Evolutionary conservation across 176 grass and related monocot genomes (phyloP).

Genomic region (Stipa capillata): DNA sequence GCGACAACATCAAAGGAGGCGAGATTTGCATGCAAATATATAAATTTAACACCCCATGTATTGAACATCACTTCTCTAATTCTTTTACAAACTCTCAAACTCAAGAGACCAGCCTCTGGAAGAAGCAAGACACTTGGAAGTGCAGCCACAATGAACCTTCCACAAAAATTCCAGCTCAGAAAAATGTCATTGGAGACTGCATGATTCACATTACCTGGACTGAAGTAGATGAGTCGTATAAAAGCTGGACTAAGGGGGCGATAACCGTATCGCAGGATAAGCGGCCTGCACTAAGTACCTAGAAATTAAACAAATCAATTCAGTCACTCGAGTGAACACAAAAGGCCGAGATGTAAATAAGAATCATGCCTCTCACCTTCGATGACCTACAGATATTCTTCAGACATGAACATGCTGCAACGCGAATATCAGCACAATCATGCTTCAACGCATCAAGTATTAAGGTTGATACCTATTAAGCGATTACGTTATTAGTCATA

Average conservation of each 20-base stretch:
- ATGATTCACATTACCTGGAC: slow-evolving; percentile 63
- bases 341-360: slow-evolving; percentile 19
- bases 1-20: background rate
- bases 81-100: background rate
- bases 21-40: background rate
- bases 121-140: slow-evolving; percentile 16
- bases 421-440: slow-evolving; percentile 67
- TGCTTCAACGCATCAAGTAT: slow-evolving; percentile 84
- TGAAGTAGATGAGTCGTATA: slow-evolving; percentile 61
- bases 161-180: background rate
- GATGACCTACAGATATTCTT: slow-evolving; percentile 95
- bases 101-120: background rate
- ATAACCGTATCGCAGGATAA: slow-evolving; percentile 73
- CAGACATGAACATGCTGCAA: slow-evolving; percentile 80
- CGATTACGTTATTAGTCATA: slow-evolving; percentile 1
- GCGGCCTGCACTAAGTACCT: slow-evolving; percentile 78
- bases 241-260: slow-evolving; percentile 65
- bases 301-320: slow-evolving; percentile 33
- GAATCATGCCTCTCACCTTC: slow-evolving; percentile 45
- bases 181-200: background rate
- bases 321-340: slow-evolving; percentile 13
- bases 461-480: slow-evolving; percentile 62
- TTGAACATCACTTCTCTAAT: background rate
- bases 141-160: background rate
- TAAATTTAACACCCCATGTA: background rate